Percentiles rank a stretch among this genome's conserved stretches.
Conservation (phyloP, 1,284 basidiomycete genomes). For the Pascua sp. region DNA sequence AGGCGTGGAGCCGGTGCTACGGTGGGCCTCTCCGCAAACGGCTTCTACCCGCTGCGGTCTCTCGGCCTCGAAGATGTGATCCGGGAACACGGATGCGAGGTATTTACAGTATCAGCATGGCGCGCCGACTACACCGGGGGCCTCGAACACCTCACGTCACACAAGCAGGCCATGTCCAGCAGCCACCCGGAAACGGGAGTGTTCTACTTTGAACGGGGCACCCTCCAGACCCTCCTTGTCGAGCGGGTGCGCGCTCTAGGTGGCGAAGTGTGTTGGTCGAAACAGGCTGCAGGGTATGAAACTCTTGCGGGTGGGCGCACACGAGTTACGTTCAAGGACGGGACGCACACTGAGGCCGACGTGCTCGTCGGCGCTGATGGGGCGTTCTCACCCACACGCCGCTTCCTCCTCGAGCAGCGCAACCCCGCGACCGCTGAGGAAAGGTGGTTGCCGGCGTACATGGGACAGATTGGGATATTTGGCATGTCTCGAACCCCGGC, state of each 20-base stretch:
- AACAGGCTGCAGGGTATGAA: background rate
- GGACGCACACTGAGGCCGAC: background rate
- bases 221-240: background rate
- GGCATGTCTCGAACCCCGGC: background rate
- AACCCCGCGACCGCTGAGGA: background rate
- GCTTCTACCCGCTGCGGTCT: background rate
- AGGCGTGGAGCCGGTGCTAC: background rate
- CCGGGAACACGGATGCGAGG: background rate
- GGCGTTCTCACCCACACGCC: background rate
- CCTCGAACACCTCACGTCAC: background rate
- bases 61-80: background rate
- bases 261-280: background rate
- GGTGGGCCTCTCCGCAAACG: background rate
- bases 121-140: background rate
- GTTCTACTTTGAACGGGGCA: background rate
- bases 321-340: background rate
- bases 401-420: background rate
- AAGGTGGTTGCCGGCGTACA: conserved; percentile 1
- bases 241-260: background rate
- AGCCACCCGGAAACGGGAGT: background rate
- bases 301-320: background rate
- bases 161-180: background rate
- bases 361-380: conserved; percentile 4
- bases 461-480: background rate
- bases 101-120: background rate